A percentile compares a stretch with the other conserved stretches of the same genome.
phyloP scores from a whole-genome alignment of 345 rosid species.

The Brassica incana region DNA sequence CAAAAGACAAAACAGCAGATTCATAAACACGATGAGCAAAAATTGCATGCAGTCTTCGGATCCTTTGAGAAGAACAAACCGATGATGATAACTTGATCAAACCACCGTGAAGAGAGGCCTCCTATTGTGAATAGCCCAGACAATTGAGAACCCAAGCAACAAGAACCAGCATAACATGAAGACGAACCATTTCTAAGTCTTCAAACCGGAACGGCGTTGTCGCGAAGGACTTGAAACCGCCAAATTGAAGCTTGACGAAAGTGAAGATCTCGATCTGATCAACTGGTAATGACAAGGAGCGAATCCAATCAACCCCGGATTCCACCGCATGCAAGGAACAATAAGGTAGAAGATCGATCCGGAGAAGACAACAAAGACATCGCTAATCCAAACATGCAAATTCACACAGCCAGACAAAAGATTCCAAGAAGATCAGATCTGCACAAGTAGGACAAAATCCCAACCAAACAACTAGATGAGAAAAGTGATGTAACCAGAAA shows the following conservation, averaged over 20 bases:
- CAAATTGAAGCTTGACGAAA: not conserved
- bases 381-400: not conserved
- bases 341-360: not conserved
- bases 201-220: not conserved
- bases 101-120: not conserved
- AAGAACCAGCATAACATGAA: not conserved
- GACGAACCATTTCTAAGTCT: not conserved
- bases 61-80: not conserved
- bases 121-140: not conserved
- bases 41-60: not conserved
- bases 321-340: not conserved
- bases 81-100: not conserved
- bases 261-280: not conserved
- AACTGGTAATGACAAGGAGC: not conserved
- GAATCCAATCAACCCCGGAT: not conserved
- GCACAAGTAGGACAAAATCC: not conserved
- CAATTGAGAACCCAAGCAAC: not conserved
- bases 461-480: not conserved
- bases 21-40: not conserved
- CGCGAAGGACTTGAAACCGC: not conserved
- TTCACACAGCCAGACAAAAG: not conserved
- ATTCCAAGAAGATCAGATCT: not conserved
- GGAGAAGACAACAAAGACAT: not conserved
- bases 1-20: not conserved
- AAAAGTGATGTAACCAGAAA: not conserved